Conservation (phyloP, 1,284 basidiomycete genomes). For the Cryptococcus jaspeensis region DNA sequence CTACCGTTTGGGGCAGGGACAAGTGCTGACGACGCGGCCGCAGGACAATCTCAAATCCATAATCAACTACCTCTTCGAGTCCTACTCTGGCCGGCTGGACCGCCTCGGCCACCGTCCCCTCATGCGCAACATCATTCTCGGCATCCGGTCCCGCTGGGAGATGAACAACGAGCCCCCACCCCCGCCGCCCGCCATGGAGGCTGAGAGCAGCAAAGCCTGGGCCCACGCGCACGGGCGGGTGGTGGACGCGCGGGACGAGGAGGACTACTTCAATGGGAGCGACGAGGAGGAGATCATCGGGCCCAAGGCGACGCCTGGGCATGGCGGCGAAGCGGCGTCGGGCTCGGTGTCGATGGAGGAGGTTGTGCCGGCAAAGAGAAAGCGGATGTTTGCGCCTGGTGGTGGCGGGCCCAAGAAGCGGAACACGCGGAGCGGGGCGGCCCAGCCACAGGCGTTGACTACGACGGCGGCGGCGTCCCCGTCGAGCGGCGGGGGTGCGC, state of each 20-base stretch:
- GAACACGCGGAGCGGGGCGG: conserved; percentile 9
- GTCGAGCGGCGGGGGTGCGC: conserved; percentile 10
- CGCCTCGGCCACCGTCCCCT: conserved; percentile 59
- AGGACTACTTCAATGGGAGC: conserved; percentile 80
- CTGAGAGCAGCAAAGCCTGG: conserved; percentile 56
- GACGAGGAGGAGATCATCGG: conserved; percentile 54
- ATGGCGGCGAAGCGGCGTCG: neutral
- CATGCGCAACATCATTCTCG: conserved; percentile 40
- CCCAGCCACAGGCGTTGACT: neutral
- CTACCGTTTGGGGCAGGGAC: neutral
- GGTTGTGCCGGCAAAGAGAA: conserved; percentile 25
- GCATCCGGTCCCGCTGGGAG: conserved; percentile 78
- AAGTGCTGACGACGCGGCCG: neutral
- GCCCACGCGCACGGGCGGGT: conserved; percentile 1
- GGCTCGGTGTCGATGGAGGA: neutral
- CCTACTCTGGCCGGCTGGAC: conserved; percentile 66
- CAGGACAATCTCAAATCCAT: conserved; percentile 85
- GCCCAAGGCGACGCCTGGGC: conserved; percentile 20
- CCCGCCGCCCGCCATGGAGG: conserved; percentile 51
- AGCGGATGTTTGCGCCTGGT: conserved; percentile 24
- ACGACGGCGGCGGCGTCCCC: neutral
- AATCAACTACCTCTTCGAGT: conserved; percentile 79
- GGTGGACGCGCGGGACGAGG: conserved; percentile 66
- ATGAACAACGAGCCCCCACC: conserved; percentile 85
- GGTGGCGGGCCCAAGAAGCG: conserved; percentile 16